Evolutionary conservation across 352 stramenopile species (phyloP), one percentile per base, ranked within the genome.

Genomic region (Globisporangium okanoganense): DNA sequence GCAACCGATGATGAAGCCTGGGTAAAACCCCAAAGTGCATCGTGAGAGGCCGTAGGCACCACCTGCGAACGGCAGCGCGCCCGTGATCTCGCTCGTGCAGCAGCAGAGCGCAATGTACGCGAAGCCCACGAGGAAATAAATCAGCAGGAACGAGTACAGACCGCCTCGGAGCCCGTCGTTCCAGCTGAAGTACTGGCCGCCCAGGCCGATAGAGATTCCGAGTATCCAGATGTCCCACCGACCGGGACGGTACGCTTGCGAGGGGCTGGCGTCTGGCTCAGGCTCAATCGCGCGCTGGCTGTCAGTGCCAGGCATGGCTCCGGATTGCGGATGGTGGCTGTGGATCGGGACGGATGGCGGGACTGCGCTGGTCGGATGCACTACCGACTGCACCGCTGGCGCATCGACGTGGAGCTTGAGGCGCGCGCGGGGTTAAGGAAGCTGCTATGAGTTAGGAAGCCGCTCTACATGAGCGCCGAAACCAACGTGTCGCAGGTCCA

Each of bases 241-340:
- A 48, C 94, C 94, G 22, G 96, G 85, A 65, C 94, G 94, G 73
- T 97, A 97, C 69, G 97, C 98, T 0, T 90, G 91, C 44, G 94
- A 97, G 20, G 92, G 87, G 58, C 75, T 93, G 73, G 98, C 98
- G 61, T 95, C 90, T 58, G 98, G 95, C 44, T 98, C 98, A 61
- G 98, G 96, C 38, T 97, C 92, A 74, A 98, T 97, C 71, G 97
- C 96, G 50, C 20, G 33, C n/a, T 51, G 44, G 22, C 56, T 48
- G 22, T 31, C 20, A 14, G 20, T 40, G 14, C 43, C 44, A 38
- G 22, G 31, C 31, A 55, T 49, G 13, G 35, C 33, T 22, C 8
- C 12, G 6, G 20, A 22, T 3, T 20, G 24, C 10, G 43, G 35
- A 5, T 45, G 33, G 24, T 22, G 25, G 27, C 8, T 29, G 6